phyloP scores from a whole-genome alignment of 768 basidiomycete species.

The Gautieria morchelliformis region DNA sequence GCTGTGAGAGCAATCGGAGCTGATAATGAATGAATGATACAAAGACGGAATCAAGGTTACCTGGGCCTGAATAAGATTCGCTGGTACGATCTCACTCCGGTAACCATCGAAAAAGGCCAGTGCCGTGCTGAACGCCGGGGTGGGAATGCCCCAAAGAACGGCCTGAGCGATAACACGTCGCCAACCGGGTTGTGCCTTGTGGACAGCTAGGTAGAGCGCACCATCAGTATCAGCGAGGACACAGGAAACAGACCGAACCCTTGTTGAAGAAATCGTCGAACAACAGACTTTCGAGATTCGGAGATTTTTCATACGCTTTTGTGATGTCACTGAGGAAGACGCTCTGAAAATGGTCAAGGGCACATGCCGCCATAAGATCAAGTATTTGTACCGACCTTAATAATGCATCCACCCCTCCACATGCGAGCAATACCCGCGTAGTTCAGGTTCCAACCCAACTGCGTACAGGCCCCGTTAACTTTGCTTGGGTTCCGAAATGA shows the following conservation, averaged over 20 bases:
- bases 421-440: constrained; percentile 96
- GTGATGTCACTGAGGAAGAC: constrained; percentile 95
- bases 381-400: constrained; percentile 50
- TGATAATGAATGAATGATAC: not conserved
- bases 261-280: constrained; percentile 98
- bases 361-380: not conserved
- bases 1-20: constrained; percentile 31
- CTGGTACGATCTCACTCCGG: constrained; percentile 88
- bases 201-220: constrained; percentile 47
- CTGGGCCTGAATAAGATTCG: constrained; percentile 92
- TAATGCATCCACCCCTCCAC: constrained; percentile 99
- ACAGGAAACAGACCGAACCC: constrained; percentile 31
- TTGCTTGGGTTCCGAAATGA: not conserved
- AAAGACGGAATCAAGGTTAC: constrained; percentile 26
- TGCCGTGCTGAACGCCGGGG: constrained; percentile 96
- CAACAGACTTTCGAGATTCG: constrained; percentile 80
- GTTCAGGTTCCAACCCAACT: constrained; percentile 88
- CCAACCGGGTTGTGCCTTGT: constrained; percentile 96
- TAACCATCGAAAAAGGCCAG: constrained; percentile 99
- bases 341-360: constrained; percentile 31
- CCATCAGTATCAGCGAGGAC: constrained; percentile 3
- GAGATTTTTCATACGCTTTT: constrained; percentile 78
- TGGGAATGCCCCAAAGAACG: constrained; percentile 94
- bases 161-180: constrained; percentile 94
- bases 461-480: not conserved